These are phyloP conservation scores for Lichtheimia corymbifera DNA, from an alignment of 371 early-diverging fungal genomes.

Conservation along the genomic window DNA sequence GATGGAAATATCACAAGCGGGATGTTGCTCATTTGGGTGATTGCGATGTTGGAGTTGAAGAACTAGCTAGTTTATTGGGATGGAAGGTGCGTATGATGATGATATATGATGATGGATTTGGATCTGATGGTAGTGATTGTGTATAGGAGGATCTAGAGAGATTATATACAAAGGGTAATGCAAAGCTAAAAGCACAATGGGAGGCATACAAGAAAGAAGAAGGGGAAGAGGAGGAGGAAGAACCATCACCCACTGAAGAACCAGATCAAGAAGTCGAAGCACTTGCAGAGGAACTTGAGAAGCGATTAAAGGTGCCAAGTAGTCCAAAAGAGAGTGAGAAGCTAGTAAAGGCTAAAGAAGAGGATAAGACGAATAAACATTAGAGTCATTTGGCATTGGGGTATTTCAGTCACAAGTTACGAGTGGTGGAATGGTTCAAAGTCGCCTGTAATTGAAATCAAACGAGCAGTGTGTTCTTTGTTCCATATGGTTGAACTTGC, in stretches of 20 bases:
- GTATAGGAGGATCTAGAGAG: constrained; percentile 38
- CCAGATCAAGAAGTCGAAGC: constrained; percentile 28
- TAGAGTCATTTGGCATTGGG: too few relatives aligned
- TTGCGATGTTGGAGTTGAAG: constrained; percentile 80
- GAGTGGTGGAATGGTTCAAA: too few relatives aligned
- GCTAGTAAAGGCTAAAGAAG: background rate
- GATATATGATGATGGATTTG: background rate
- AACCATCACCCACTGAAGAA: constrained; percentile 22
- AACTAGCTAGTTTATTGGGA: constrained; percentile 47
- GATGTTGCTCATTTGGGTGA: constrained; percentile 78
- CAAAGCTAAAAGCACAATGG: constrained; percentile 50
- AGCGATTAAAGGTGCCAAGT: constrained; percentile 24
- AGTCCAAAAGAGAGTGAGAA: constrained; percentile 9
- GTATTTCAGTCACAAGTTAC: too few relatives aligned
- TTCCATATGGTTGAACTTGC: constrained; percentile 6
- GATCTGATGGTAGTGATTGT: background rate
- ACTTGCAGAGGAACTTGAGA: constrained; percentile 35
- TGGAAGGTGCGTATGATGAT: constrained; percentile 36
- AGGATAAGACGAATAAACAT: too few relatives aligned
- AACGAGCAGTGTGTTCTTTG: too few relatives aligned
- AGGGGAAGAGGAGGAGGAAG: constrained; percentile 21
- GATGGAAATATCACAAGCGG: constrained; percentile 65
- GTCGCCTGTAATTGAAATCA: too few relatives aligned
- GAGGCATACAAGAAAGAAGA: constrained; percentile 40
- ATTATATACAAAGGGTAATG: constrained; percentile 31